Conservation (phyloP, 2,329 filamentous ascomycete genomes). For the Epichloe aotearoae region DNA sequence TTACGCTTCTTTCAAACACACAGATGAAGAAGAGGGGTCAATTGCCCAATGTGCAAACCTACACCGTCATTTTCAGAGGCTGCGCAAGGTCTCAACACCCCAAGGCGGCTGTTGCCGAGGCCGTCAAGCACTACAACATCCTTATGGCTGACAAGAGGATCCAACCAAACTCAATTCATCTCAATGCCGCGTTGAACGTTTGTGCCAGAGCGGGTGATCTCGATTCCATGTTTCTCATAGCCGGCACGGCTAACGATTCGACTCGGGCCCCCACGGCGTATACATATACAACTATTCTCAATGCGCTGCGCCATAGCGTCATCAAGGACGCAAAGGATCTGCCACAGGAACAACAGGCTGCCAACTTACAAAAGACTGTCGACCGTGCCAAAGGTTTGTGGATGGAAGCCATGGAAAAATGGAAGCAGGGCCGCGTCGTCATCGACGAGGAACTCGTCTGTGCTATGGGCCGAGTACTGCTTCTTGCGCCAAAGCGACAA, state of each 20-base stretch:
- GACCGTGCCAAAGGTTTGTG: conserved; percentile 62
- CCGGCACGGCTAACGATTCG: conserved; percentile 55
- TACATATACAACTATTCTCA: conserved; percentile 76
- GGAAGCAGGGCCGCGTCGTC: conserved; percentile 54
- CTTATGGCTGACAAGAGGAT: conserved; percentile 53
- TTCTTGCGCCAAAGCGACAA: conserved; percentile 42
- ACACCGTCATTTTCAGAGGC: conserved; percentile 69
- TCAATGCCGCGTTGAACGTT: conserved; percentile 76
- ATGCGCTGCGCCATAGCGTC: conserved; percentile 46
- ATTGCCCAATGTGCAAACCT: conserved; percentile 68
- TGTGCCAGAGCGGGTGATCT: conserved; percentile 64
- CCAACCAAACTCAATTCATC: conserved; percentile 64
- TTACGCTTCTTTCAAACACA: neutral
- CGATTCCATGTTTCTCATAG: conserved; percentile 67
- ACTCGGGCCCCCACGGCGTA: conserved; percentile 44
- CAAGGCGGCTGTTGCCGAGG: conserved; percentile 49
- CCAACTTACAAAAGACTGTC: conserved; percentile 34
- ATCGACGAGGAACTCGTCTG: conserved; percentile 71
- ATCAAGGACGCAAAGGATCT: conserved; percentile 14
- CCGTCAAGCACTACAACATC: conserved; percentile 62
- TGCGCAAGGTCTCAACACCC: conserved; percentile 48
- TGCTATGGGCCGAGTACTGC: conserved; percentile 68
- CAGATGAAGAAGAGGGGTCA: conserved; percentile 93
- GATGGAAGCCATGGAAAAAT: conserved; percentile 65
- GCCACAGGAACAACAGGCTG: conserved; percentile 17